Evolutionary conservation across 2,329 filamentous ascomycete species (phyloP).

Genomic region (Penicillium oxalicum): DNA sequence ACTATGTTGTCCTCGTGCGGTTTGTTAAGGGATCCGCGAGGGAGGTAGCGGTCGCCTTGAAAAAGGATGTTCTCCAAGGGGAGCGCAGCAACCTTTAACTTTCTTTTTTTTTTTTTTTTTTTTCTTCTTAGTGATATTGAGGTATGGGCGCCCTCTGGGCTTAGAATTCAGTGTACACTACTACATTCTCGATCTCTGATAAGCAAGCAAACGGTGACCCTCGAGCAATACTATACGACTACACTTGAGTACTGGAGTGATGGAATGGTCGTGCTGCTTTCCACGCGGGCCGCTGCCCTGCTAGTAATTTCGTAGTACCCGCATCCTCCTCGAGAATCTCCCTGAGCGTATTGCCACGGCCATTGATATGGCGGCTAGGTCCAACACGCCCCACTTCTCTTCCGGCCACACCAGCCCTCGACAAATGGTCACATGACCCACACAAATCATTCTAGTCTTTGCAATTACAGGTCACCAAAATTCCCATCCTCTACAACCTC

Average conservation of each 20-base stretch:
- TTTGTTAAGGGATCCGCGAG: conserved; percentile 54
- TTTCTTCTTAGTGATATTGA: too few species aligned
- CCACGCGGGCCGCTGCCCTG: too few species aligned
- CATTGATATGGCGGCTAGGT: neutral
- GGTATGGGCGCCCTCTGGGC: too few species aligned
- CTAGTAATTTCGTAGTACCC: too few species aligned
- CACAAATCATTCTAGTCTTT: conserved; percentile 31
- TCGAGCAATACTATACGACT: too few species aligned
- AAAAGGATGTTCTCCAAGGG: conserved; percentile 43
- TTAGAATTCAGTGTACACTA: neutral
- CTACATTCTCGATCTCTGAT: too few species aligned
- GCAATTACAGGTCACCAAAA: conserved; percentile 27
- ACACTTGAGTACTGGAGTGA: too few species aligned
- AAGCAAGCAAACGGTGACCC: too few species aligned
- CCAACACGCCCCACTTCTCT: conserved; percentile 9
- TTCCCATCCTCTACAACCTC: conserved; percentile 29
- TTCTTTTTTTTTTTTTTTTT: neutral
- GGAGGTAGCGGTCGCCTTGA: conserved; percentile 48
- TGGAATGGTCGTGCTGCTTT: too few species aligned
- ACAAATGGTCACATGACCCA: conserved; percentile 40
- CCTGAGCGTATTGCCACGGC: conserved; percentile 15
- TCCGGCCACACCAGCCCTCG: conserved; percentile 29
- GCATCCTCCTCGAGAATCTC: too few species aligned
- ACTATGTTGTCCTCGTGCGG: conserved; percentile 52
- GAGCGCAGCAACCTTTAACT: conserved; percentile 29